Base-by-base conservation (phyloP, 2,329 filamentous ascomycete species). In the Cercospora sp. region DNA sequence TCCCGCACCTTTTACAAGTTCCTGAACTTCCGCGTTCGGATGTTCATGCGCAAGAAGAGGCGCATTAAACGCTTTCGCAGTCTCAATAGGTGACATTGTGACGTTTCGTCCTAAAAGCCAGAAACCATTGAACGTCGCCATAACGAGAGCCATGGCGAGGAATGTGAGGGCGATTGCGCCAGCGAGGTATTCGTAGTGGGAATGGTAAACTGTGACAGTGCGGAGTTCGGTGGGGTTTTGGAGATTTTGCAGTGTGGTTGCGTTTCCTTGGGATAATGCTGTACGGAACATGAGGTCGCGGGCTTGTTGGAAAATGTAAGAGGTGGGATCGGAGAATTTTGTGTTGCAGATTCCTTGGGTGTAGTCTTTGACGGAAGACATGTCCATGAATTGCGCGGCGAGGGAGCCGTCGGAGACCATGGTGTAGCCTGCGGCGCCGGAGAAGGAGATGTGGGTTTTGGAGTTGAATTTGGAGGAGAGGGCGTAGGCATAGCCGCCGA, bases 231-330 rank as follows among this genome's bases (percentile, higher is more conserved):
- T 69, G 7, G 64, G 48, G 2, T 30, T 13, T 26, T 58, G 57
- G 6, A 65, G 48, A 8, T 59, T 20, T 30, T 69, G 68, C 28
- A 67, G 33, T 5, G 68, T 65, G 8, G 64, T 57, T 20, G 62
- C 30, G n/a, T 71, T 69, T 20, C 67, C 69, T 59, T 68, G 65
- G n/a, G 67, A 62, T 13, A 71, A 13, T 9, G 69, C 67, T 13
- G 69, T 67, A 28, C 69, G 64, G 45, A 71, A 69, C 69, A 71
- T 71, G 51, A 71, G 67, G 3, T 71, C 60, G 18, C 69, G 58
- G n/a, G 69, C 67, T 58, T 68, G 67, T 16, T 64, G 48, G 6
- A 71, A 42, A 36, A 71, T 55, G 40, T 67, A 67, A 18, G 57
- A 28, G 1, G 64, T 65, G 1, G 69, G 69, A 48, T 69, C 67